Conservation (phyloP, 2,329 filamentous ascomycete genomes). For the Orbilia brochopaga region DNA sequence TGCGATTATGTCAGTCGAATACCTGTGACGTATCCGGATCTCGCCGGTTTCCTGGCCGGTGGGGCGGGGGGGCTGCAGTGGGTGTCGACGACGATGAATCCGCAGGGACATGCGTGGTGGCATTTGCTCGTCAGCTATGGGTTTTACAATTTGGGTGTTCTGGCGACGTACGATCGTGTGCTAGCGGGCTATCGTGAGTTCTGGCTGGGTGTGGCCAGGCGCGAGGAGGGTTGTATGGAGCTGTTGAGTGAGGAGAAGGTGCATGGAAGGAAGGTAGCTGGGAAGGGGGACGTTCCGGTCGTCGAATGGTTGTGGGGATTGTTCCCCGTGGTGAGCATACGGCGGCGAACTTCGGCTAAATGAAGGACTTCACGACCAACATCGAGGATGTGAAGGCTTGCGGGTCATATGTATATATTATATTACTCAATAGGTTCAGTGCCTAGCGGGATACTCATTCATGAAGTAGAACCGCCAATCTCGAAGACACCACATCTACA, state of each 20-base stretch:
- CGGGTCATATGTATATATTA: too few species aligned
- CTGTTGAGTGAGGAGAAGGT: constrained; percentile 19
- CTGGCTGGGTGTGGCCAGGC: constrained; percentile 32
- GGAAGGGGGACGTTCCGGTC: constrained; percentile 39
- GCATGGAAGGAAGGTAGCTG: constrained; percentile 13
- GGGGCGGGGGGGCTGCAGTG: constrained; percentile 11
- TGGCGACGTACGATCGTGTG: constrained; percentile 33
- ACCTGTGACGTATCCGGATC: constrained; percentile 21
- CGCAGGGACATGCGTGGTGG: constrained; percentile 48
- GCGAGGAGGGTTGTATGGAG: constrained; percentile 33
- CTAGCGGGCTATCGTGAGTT: constrained; percentile 25
- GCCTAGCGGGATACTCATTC: too few species aligned
- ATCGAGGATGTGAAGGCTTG: too few species aligned
- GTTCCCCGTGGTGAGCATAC: constrained; percentile 31
- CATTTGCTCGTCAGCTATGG: constrained; percentile 40
- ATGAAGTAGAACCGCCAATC: too few species aligned
- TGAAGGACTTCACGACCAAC: too few species aligned
- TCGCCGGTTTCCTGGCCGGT: neutral
- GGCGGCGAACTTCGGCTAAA: constrained; percentile 27
- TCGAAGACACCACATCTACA: too few species aligned
- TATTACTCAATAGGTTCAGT: too few species aligned
- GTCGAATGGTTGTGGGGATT: constrained; percentile 32
- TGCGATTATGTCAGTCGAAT: constrained; percentile 33
- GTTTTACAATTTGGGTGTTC: constrained; percentile 30
- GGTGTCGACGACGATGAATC: constrained; percentile 34